Base-by-base conservation (phyloP, 1,284 basidiomycete genomes). In the Trametes versicolor region DNA sequence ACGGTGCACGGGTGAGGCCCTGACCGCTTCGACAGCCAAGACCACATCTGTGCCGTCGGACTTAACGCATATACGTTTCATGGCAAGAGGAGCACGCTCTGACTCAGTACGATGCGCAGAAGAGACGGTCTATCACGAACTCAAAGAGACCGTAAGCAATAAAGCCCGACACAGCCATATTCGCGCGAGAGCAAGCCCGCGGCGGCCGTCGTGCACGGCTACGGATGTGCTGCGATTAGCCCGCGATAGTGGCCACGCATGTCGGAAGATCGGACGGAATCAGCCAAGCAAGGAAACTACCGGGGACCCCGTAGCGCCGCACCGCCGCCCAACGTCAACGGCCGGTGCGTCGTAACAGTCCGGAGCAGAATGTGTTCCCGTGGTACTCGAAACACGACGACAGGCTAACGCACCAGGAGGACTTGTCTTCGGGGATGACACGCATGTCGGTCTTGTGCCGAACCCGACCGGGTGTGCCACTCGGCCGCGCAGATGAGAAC, bases 251-350 rank as follows among this genome's bases (percentile, higher is more conserved):
- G n/a, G 29, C 7, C 19, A 8, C n/a, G n/a, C n/a, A n/a, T 36
- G 50, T 2, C 29, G 7, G 29, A 7, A 32, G 2, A 51, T 36
- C 50, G 50, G 7, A 32, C 15, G 7, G 13, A 10, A 34, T 51
- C 50, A n/a, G 32, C 19, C 29, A 12, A 36, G n/a, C 19, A n/a
- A 51, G 29, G 29, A 10, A 32, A 10, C 4, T 19, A 8, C 19
- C 17, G 50, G 27, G 27, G 23, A 19, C 36, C 19, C n/a, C 50
- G 50, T 34, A 34, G 50, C 50, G 50, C 29, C 32, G 50, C 29
- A 51, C 7, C 50, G 50, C 50, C 50, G 50, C 29, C 50, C 50
- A 51, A 51, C 17, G 29, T n/a, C 50, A 51, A 13, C 6, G 2
- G 29, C 19, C 50, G 32, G 17, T 21, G 17, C 32, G 50, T 21